Evolutionary conservation across 495 filamentous ascomycete genomes (phyloP).

Genomic region (Hyaloscypha finlandica): DNA sequence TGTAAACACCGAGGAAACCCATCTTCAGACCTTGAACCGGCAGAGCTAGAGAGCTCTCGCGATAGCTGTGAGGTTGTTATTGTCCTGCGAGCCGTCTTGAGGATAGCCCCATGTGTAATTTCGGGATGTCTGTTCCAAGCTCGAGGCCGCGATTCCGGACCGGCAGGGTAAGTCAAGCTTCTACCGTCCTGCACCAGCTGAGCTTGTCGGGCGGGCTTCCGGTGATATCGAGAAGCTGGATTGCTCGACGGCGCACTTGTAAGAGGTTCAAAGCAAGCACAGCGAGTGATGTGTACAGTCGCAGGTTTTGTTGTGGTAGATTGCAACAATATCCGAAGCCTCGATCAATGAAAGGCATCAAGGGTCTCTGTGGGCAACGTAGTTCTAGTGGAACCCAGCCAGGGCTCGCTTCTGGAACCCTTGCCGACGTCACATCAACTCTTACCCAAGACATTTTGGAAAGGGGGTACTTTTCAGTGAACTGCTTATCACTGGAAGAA

Average conservation of each 20-base stretch:
- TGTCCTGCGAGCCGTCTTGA: slow-evolving; percentile 21
- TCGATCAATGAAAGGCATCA: neutral
- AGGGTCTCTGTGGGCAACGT: slow-evolving; percentile 3
- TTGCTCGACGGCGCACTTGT: neutral
- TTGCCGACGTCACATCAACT: slow-evolving; percentile 5
- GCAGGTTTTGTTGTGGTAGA: slow-evolving; percentile 4
- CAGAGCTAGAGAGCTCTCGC: slow-evolving; percentile 14
- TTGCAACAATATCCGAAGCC: neutral
- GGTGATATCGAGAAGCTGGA: neutral
- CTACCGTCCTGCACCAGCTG: neutral
- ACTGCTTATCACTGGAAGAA: neutral
- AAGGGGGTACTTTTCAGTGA: neutral
- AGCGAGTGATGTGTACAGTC: neutral
- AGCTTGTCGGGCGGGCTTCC: neutral
- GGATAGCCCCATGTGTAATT: slow-evolving; percentile 28
- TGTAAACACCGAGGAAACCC: slow-evolving; percentile 88
- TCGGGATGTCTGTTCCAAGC: slow-evolving; percentile 24
- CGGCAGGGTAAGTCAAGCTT: slow-evolving; percentile 9
- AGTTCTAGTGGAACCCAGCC: neutral
- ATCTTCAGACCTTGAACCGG: slow-evolving; percentile 37
- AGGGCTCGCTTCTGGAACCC: neutral
- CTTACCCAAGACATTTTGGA: neutral
- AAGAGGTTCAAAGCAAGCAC: neutral
- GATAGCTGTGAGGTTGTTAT: slow-evolving; percentile 21
- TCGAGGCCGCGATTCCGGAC: slow-evolving; percentile 26